phyloP scores from a whole-genome alignment of 805 yeast genomes.

The Candida bentonensis region DNA sequence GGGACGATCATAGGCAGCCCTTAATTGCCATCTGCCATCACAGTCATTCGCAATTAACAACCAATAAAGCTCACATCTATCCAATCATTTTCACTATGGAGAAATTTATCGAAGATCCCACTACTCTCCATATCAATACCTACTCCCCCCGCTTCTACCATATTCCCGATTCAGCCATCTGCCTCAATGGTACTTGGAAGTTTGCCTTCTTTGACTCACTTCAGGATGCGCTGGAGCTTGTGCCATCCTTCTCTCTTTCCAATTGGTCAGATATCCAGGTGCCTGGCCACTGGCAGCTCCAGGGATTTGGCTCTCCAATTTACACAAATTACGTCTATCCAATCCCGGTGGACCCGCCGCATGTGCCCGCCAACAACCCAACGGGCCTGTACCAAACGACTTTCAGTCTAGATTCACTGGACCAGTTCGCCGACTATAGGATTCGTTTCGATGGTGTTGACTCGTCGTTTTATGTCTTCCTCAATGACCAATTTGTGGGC shows the following conservation, averaged over 20 bases:
- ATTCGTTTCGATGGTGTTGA: conserved; percentile 27
- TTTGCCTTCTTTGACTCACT: conserved; percentile 9
- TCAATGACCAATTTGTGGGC: conserved; percentile 23
- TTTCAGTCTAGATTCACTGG: conserved; percentile 14
- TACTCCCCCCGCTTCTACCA: not conserved
- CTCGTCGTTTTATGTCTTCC: conserved; percentile 21
- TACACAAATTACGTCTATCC: conserved; percentile 24
- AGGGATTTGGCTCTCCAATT: conserved; percentile 23
- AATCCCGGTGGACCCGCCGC: conserved; percentile 23
- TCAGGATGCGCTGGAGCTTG: not conserved
- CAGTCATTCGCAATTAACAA: too few species aligned
- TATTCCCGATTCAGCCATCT: conserved; percentile 1
- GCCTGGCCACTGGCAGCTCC: conserved; percentile 27
- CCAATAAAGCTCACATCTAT: too few species aligned
- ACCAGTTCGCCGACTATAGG: conserved; percentile 11
- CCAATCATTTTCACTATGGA: too few species aligned
- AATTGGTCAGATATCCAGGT: conserved; percentile 15
- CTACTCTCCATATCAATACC: not conserved
- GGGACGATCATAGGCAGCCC: too few species aligned
- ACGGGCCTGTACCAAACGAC: conserved; percentile 21
- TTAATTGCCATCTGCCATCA: too few species aligned
- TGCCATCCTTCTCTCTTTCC: conserved; percentile 2
- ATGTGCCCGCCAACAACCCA: conserved; percentile 22
- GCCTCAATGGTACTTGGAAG: conserved; percentile 18
- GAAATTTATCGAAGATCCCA: not conserved